Base-by-base conservation (phyloP, 2,329 filamentous ascomycete genomes). In the Arachnomyces sp. region DNA sequence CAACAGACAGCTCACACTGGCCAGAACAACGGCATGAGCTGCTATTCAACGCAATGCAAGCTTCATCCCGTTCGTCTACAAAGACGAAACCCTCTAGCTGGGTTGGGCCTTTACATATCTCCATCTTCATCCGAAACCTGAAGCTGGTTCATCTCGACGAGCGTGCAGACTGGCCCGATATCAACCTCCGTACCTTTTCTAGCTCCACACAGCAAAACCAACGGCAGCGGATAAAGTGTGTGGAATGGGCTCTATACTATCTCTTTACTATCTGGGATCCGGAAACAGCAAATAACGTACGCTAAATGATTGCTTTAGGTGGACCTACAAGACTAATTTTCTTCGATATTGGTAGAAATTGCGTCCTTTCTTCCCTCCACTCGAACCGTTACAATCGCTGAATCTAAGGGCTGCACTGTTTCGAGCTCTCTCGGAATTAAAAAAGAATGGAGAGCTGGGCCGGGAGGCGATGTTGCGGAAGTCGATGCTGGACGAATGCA, bases 401-500 rank as follows among this genome's bases (percentile, higher is more conserved):
- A 95, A 94, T 58, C 75, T 98, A 5, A 86, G 92, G 37, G 80
- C 86, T 25, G 87, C 86, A 7, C 72, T 95, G 7, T 84, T 89
- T 52, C 78, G 87, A 61, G 80, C 75, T 50, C 77, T 98, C 39
- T 85, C 90, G 47, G 82, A 86, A 38, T 71, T 87, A 44, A 96
- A 96, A 69, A 94, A 93, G 67, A 86, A 79, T 65, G 89, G 88
- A 21, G 70, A 82, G 1, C 70, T 96, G 7, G 86, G 87, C 3
- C 75, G 86, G 36, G 88, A 95, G 55, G 76, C 77, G 0, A 76
- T 93, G 1, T 66, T 96, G 25, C 79, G 92, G 38, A 95, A 95
- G 68, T 94, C 87, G 0, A 95, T 95, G 86, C 71, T 98, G 38
- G 92, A 98, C 57, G 90, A 98, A 53, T 98, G 92, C 66, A 89